These are phyloP conservation scores for Pseudotsuga menziesii DNA, from an alignment of 75 land plant species.

Conservation along the genomic window DNA sequence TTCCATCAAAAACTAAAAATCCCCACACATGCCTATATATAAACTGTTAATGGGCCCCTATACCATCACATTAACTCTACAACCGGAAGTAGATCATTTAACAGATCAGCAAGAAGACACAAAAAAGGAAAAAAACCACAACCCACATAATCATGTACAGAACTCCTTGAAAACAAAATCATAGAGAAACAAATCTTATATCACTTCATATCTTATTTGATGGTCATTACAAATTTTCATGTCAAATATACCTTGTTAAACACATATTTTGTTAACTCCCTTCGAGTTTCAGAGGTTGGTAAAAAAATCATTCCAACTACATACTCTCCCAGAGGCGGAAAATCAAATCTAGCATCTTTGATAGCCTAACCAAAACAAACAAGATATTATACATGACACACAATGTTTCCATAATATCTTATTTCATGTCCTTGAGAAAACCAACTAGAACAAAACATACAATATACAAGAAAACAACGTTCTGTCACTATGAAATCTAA, in stretches of 20 bases:
- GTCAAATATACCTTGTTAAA: constrained; percentile 64
- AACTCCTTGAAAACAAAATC: neutral
- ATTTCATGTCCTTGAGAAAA: neutral
- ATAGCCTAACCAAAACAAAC: constrained; percentile 42
- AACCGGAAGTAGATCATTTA: too few relatives aligned
- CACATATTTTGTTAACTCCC: constrained; percentile 77
- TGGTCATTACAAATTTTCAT: too few relatives aligned
- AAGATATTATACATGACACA: neutral
- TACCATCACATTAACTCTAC: too few relatives aligned
- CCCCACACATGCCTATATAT: too few relatives aligned
- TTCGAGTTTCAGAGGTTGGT: constrained; percentile 68
- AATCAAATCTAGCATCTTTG: constrained; percentile 61
- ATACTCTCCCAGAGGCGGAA: constrained; percentile 80
- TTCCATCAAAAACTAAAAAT: too few relatives aligned
- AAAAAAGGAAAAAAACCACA: neutral
- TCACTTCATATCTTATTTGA: too few relatives aligned
- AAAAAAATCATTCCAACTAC: constrained; percentile 98
- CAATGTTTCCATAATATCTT: neutral
- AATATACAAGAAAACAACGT: neutral
- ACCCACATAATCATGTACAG: neutral
- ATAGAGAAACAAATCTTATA: too few relatives aligned
- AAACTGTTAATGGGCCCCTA: too few relatives aligned
- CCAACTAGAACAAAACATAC: neutral
- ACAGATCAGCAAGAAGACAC: too few relatives aligned
- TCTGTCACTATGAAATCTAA: too few relatives aligned